Evolutionary conservation across 164 flowering plant genomes (phyloP), one percentile per base, ranked within the genome.

Genomic region (Echeveria elegans): DNA sequence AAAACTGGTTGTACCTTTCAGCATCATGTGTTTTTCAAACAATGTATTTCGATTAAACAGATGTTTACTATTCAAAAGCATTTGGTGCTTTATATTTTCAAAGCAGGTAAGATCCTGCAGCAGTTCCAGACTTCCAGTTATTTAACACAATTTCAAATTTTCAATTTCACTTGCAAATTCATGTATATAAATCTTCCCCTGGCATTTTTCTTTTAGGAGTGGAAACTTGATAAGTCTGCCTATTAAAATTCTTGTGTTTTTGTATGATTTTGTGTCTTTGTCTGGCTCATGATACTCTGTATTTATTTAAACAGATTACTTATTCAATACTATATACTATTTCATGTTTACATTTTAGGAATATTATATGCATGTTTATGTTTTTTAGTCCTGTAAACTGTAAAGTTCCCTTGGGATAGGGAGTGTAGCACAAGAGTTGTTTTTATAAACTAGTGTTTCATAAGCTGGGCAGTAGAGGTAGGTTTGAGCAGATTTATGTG

Each of bases 11-110:
- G 56, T 56, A 56, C 19, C 19, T 14, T 28, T 28, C 31, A 56
- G 61, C n/a, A n/a, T n/a, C 19, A 29, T 56, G 32, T 56, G 19
- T n/a, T 56, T 56, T 56, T 29, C 61, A 56, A 56, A 56, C 61
- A 56, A 56, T 56, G 32, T 56, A 28, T 56, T 56, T 56, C 30
- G 31, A 4, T 28, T 9, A 28, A 56, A 26, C 4, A 52, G 32
- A 26, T 53, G 16, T 53, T 53, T 12, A 26, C 32, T 28, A 12
- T 53, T 56, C 19, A 19, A 14, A 14, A 26, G 5, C 28, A 28
- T 56, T 56, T 3, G 32, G 19, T 14, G 5, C 10, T 56, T 12
- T 56, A 56, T 26, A 56, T 26, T 26, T 28, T 56, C n/a, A 1
- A 26, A 56, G 32, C 32, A 56, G 19, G 28, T 4, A 28, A 24